Base-by-base conservation (phyloP, 345 rosid species). In the Gossypium rotundifolium region DNA sequence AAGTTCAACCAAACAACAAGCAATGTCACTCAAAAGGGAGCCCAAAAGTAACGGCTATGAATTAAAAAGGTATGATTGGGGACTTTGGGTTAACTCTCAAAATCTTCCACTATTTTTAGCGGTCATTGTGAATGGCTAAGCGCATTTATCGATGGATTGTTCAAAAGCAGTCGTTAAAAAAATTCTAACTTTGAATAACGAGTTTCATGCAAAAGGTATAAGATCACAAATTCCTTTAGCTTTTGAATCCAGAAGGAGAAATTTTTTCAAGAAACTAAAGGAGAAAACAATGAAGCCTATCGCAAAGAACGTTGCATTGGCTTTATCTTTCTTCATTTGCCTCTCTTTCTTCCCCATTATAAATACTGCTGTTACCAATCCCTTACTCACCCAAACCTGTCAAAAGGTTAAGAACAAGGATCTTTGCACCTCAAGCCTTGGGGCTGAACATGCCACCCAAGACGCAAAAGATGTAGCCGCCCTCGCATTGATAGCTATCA, bases 401-500 rank as follows among this genome's bases (percentile, higher is more conserved):
- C 75, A 70, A 6, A 62, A 65, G 44, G 66, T 84, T 0, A 83
- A 77, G 12, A 73, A 85, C 83, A 81, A 76, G 79, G 76, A 72
- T 2, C 80, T 87, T 7, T 91, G 96, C 80, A 23, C 85, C 3
- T 69, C 87, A 1, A 87, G 86, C 76, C 74, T 91, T 29, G 64
- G 54, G 4, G 80, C 87, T 0, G 77, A 83, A 67, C 86, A 82
- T 0, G 88, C 82, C 3, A 75, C 81, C 76, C 53, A 75, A 44
- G 62, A 73, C 40, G 85, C 91, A 4, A 83, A 89, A 6, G 84
- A 81, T 69, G 73, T 87, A 1, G 70, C 67, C 0, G 84, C 81
- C 70, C 87, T 91, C 0, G 88, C 83, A 9, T 65, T 91, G 65
- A 83, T 88, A 14, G 85, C 93, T 2, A 58, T 90, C 66, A 84